Conservation (phyloP, 208 protist genomes). For the Endotrypanum monterogeii region DNA sequence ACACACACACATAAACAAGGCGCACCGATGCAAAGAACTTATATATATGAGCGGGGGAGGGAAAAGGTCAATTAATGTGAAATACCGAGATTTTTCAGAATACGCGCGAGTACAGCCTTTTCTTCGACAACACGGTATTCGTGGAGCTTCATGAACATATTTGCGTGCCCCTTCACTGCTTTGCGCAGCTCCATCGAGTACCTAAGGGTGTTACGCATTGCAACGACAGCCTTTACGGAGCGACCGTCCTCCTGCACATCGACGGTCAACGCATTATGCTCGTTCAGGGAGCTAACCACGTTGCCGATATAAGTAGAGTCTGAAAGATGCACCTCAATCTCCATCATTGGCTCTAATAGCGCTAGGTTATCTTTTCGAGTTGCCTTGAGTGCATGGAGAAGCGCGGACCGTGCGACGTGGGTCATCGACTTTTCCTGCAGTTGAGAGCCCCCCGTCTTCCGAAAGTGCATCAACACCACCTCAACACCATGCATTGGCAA, state of each 20-base stretch:
- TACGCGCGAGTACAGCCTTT: conserved; percentile 66
- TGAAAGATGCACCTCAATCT: conserved; percentile 83
- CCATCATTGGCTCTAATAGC: conserved; percentile 89
- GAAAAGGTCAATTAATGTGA: conserved; percentile 22
- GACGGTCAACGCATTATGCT: conserved; percentile 76
- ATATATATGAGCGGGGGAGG: too few relatives aligned
- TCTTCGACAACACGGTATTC: conserved; percentile 81
- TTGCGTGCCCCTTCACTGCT: conserved; percentile 89
- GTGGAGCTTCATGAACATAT: conserved; percentile 66
- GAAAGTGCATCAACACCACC: conserved; percentile 59
- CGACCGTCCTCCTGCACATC: conserved; percentile 81
- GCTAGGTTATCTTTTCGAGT: conserved; percentile 39
- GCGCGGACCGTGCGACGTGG: conserved; percentile 48
- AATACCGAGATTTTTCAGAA: conserved; percentile 86
- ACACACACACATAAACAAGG: too few relatives aligned
- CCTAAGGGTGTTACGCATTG: conserved; percentile 82
- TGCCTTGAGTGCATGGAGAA: conserved; percentile 49
- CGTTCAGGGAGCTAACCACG: conserved; percentile 79
- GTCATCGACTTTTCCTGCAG: conserved; percentile 49
- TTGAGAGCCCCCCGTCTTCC: conserved; percentile 49
- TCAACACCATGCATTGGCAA: conserved; percentile 76
- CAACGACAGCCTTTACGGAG: conserved; percentile 73
- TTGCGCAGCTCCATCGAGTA: conserved; percentile 90
- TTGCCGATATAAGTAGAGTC: conserved; percentile 72
- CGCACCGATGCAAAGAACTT: too few relatives aligned